Evolutionary conservation across 1,284 basidiomycete species (phyloP).

Genomic region (Tetrapyrgos nigripes): DNA sequence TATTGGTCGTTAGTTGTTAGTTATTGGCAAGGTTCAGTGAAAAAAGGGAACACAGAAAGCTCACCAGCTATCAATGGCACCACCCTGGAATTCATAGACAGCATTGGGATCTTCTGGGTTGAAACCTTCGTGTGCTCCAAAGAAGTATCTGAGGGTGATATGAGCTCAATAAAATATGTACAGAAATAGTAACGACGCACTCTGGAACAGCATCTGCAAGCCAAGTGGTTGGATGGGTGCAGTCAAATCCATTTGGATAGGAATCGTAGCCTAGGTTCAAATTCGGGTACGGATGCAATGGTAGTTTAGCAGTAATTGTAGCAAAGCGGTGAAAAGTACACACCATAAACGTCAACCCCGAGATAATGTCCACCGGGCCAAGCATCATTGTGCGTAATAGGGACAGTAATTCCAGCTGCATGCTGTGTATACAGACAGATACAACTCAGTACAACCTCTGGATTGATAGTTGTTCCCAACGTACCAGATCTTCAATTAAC

Average conservation of each 20-base stretch:
- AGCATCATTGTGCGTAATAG: conserved; percentile 52
- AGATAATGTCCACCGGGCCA: conserved; percentile 50
- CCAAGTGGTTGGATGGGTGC: conserved; percentile 57
- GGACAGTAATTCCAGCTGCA: conserved; percentile 50
- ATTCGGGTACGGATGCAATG: too few relatives aligned
- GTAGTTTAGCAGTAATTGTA: not conserved
- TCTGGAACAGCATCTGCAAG: conserved; percentile 47
- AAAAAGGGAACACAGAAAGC: conserved; percentile 8
- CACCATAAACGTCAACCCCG: conserved; percentile 53
- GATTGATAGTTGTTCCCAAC: conserved; percentile 14
- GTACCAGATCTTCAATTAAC: conserved; percentile 45
- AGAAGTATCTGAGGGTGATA: conserved; percentile 31
- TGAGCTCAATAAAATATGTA: not conserved
- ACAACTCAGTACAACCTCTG: not conserved
- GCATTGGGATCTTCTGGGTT: conserved; percentile 48
- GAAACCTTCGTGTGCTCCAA: conserved; percentile 44
- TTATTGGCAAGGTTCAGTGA: not conserved
- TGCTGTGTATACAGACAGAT: too few relatives aligned
- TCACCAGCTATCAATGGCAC: conserved; percentile 58
- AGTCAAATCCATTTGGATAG: conserved; percentile 65
- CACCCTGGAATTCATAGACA: conserved; percentile 57
- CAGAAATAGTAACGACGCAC: conserved; percentile 22
- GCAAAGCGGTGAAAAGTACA: not conserved
- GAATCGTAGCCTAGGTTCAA: conserved; percentile 42
- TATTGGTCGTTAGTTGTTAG: conserved; percentile 15